These are phyloP conservation scores for Penicillium cosmopolitanum DNA, from an alignment of 495 filamentous ascomycete species.

Conservation along the genomic window DNA sequence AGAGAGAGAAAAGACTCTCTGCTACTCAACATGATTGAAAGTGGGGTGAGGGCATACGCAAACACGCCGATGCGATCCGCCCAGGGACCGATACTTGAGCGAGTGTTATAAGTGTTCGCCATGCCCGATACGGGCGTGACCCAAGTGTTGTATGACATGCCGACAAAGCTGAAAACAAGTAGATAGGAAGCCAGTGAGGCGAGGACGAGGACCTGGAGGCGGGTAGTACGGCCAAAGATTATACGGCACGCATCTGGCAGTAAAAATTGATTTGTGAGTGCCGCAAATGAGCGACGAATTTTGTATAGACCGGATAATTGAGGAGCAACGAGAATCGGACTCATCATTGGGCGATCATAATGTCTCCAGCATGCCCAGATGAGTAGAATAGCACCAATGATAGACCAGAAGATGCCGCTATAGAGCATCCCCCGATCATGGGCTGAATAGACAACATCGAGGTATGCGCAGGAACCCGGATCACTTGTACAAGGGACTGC, in stretches of 20 bases:
- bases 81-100: constrained; percentile 62
- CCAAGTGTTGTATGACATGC: constrained; percentile 62
- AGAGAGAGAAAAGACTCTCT: constrained; percentile 64
- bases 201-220: constrained; percentile 54
- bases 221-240: constrained; percentile 43
- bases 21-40: constrained; percentile 60
- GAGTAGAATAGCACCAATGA: constrained; percentile 53
- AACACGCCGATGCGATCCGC: constrained; percentile 64
- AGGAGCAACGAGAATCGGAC: neutral
- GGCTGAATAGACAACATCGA: constrained; percentile 61
- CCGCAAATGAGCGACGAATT: constrained; percentile 16
- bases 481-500: constrained; percentile 63
- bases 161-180: constrained; percentile 64
- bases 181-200: constrained; percentile 56
- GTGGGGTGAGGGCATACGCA: constrained; percentile 68
- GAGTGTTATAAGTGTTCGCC: constrained; percentile 54
- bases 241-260: constrained; percentile 41
- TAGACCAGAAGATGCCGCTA: constrained; percentile 62
- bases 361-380: constrained; percentile 42
- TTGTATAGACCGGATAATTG: constrained; percentile 13
- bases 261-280: constrained; percentile 31
- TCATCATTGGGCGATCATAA: constrained; percentile 13
- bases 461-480: constrained; percentile 63
- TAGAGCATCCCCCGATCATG: constrained; percentile 65
- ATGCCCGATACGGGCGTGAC: constrained; percentile 57